phyloP scores from a whole-genome alignment of 768 basidiomycete genomes.

The Leucogyrophana mollusca region DNA sequence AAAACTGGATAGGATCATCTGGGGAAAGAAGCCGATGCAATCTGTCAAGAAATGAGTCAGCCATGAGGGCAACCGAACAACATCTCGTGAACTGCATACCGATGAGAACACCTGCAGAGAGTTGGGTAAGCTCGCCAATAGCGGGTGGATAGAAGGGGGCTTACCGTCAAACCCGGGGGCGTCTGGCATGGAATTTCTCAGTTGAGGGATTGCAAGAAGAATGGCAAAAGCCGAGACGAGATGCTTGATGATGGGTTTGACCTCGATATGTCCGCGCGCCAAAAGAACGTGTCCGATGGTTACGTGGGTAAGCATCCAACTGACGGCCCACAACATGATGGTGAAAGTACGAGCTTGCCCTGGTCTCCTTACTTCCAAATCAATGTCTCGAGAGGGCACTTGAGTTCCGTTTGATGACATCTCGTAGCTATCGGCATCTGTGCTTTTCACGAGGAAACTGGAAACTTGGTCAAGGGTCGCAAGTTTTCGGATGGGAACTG shows the following conservation, averaged over 20 bases:
- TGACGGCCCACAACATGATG: slow-evolving; percentile 44
- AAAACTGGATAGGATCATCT: slow-evolving; percentile 48
- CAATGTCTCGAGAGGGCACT: slow-evolving; percentile 40
- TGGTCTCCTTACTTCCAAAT: slow-evolving; percentile 45
- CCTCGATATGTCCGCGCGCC: slow-evolving; percentile 33
- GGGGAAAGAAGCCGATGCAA: slow-evolving; percentile 57
- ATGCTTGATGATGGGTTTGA: slow-evolving; percentile 34
- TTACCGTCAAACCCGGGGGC: slow-evolving; percentile 49
- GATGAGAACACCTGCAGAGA: slow-evolving; percentile 41
- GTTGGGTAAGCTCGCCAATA: neutral
- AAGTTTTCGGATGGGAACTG: slow-evolving; percentile 42
- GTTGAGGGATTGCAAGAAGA: slow-evolving; percentile 46
- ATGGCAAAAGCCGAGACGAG: slow-evolving; percentile 40
- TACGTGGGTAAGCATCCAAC: slow-evolving; percentile 57
- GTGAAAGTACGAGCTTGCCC: slow-evolving; percentile 43
- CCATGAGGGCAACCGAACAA: neutral
- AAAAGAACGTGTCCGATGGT: slow-evolving; percentile 46
- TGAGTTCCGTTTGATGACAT: slow-evolving; percentile 15
- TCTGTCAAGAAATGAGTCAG: slow-evolving; percentile 29
- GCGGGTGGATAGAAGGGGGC: slow-evolving; percentile 26
- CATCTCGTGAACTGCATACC: slow-evolving; percentile 31
- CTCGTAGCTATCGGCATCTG: slow-evolving; percentile 38
- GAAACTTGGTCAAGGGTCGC: slow-evolving; percentile 44
- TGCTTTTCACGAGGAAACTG: slow-evolving; percentile 43
- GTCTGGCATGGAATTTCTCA: slow-evolving; percentile 57